These are phyloP conservation scores for Pinus tabuliformis DNA, from an alignment of 75 land plant species.

Conservation along the genomic window DNA sequence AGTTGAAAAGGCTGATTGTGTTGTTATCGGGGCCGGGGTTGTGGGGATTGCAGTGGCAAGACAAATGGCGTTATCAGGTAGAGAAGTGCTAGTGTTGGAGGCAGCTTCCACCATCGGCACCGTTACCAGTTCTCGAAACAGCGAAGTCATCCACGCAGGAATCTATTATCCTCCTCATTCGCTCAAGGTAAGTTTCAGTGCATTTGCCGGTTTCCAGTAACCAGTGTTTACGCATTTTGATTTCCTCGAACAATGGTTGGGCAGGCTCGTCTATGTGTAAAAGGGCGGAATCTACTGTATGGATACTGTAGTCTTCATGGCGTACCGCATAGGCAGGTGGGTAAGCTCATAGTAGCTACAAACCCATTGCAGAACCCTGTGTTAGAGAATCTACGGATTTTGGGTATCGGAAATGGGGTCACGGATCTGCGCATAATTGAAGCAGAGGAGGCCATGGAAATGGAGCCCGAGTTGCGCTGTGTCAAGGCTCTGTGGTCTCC, in stretches of 20 bases:
- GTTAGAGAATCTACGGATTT: conserved; percentile 37
- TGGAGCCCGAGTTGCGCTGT: conserved; percentile 87
- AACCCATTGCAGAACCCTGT: conserved; percentile 42
- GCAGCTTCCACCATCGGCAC: conserved; percentile 83
- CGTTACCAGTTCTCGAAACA: conserved; percentile 92
- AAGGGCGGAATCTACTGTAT: conserved; percentile 80
- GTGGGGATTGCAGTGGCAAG: conserved; percentile 96
- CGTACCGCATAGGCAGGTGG: conserved; percentile 72
- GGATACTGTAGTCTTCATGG: conserved; percentile 56
- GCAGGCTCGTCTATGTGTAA: conserved; percentile 80
- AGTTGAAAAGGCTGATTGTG: conserved; percentile 73
- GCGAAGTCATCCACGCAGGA: conserved; percentile 98
- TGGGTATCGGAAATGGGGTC: conserved; percentile 77
- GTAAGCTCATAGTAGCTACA: conserved; percentile 96
- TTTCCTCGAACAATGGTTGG: neutral
- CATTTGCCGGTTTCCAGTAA: too few relatives aligned
- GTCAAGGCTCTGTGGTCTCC: conserved; percentile 85
- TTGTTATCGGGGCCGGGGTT: conserved; percentile 94
- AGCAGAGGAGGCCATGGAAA: conserved; percentile 52
- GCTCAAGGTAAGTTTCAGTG: conserved; percentile 60
- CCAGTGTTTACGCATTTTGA: neutral
- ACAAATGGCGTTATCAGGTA: conserved; percentile 54
- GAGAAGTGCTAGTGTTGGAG: conserved; percentile 86
- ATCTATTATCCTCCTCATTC: conserved; percentile 80
- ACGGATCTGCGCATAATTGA: conserved; percentile 66